Evolutionary conservation across 495 filamentous ascomycete species (phyloP).

Genomic region (Mycothermus thermophilus): DNA sequence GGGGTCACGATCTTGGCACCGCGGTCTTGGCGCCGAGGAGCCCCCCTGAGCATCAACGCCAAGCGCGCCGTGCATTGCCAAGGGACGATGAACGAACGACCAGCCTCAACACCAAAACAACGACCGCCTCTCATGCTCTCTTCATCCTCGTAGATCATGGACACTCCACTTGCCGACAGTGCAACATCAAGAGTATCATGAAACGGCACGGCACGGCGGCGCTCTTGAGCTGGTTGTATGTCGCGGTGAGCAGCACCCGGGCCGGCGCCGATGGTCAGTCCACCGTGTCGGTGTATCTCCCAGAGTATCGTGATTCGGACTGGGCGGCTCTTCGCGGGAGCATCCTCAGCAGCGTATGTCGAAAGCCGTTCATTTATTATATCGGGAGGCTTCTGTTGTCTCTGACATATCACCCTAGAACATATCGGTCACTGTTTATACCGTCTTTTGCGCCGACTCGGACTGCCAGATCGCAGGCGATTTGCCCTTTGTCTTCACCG

Average conservation of each 20-base stretch:
- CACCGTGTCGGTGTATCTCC: slow-evolving; percentile 24
- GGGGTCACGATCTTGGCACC: not conserved
- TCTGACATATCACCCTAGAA: slow-evolving; percentile 13
- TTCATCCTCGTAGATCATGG: not conserved
- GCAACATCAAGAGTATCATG: slow-evolving; percentile 1
- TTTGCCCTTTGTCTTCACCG: slow-evolving; percentile 25
- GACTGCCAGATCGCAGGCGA: slow-evolving; percentile 16
- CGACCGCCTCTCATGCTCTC: not conserved
- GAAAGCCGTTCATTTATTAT: not conserved
- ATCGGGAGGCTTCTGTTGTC: no score
- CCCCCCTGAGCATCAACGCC: no score
- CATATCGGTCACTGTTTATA: slow-evolving; percentile 21
- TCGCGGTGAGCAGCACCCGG: slow-evolving; percentile 1
- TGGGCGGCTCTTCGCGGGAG: slow-evolving; percentile 26
- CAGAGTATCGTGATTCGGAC: slow-evolving; percentile 13
- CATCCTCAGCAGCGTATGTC: slow-evolving; percentile 22
- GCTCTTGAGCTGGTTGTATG: slow-evolving; percentile 2
- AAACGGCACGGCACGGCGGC: slow-evolving; percentile 1
- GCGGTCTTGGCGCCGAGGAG: no score
- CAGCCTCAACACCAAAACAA: slow-evolving; percentile 1
- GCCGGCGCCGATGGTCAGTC: slow-evolving; percentile 10
- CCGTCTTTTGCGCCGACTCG: slow-evolving; percentile 26
- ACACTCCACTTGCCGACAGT: not conserved
- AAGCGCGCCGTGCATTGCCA: slow-evolving; percentile 4
- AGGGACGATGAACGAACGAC: slow-evolving; percentile 2